Base-by-base conservation (phyloP, 2,329 filamentous ascomycete species). In the Calonectria crousiana region DNA sequence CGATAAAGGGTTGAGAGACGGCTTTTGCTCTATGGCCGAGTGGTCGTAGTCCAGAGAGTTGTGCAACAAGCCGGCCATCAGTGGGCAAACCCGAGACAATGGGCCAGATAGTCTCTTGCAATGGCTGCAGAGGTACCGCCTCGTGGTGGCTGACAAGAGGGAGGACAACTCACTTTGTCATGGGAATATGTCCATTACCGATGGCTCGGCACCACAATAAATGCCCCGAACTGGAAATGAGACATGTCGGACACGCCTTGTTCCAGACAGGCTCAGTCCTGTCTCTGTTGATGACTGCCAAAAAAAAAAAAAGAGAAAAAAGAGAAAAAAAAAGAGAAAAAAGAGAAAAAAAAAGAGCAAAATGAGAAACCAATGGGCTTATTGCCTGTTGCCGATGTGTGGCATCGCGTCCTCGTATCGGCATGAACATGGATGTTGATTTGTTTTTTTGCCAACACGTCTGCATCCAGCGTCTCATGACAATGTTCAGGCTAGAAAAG, bases 381-480 rank as follows among this genome's bases (percentile, higher is more conserved):
- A 11, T 49, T 38, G 18, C 26, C 60, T 9, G 6, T 32, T 49
- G 60, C 26, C 28, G 9, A 49, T 65, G 60, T 28, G 60, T 65
- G 60, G 38, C 34, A 65, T 65, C 26, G 68, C n/a, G 10, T 41
- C 60, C 28, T 53, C 58, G 58, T n/a, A 60, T 56, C 36, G 47
- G n/a, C 16, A 32, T 36, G 56, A 51, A 26, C 60, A 36, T 32
- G 44, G 60, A 26, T 53, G 44, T 32, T 18, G 47, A 32, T 32
- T 62, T 23, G 32, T 36, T 36, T 23, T 30, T 53, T 49, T 30
- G 30, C 56, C 62, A 47, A 28, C 49, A 47, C n/a, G 36, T 20
- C 28, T 58, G 53, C 36, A 26, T 5, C 52, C 64, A 47, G 4
- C 16, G 53, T 62, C 41, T 30, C 41, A 49, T 65, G 30, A 28